Base-by-base conservation (phyloP, 1,284 basidiomycete genomes). In the Tylopilus sp. region DNA sequence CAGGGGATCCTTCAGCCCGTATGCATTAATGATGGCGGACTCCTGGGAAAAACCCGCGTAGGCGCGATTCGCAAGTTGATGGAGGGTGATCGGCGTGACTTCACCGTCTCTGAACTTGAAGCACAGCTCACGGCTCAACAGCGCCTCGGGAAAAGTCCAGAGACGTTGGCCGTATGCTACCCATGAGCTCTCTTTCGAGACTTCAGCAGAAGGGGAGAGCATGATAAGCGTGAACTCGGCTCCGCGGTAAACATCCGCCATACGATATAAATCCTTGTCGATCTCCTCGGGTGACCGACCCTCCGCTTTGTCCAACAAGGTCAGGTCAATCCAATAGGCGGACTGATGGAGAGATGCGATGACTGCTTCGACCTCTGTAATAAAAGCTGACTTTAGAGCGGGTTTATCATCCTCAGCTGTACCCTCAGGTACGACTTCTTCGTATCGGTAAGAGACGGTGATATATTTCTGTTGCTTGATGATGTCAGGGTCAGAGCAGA, bases 201-300 rank as follows among this genome's bases (percentile, higher is more conserved):
- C 34, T 1, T 1, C 29, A 5, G 13, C 10, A 15, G 38, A 16
- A 4, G 57, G 49, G 19, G 0, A 30, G 28, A 63, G 45, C 39
- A 65, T 42, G 38, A 65, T 62, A 8, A 66, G 57, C 1, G 59
- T 66, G 47, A 65, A 65, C 23, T 59, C 40, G 10, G 63, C 60
- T 0, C 51, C 29, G 16, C 54, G 54, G 18, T 65, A 62, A 23
- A 66, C 49, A n/a, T 62, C 60, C 1, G 60, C 56, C 60, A 65
- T 65, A 25, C 56, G 57, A 52, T 61, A 63, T 6, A 66, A 11
- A 43, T 66, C 63, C 16, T 52, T 28, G 43, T 53, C 51, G 29
- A 52, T 23, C 25, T 55, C 53, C 10, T 49, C 31, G 1, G 33
- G 39, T n/a, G 44, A 10, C 15, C 6, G 25, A 19, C 10, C 12